Evolutionary conservation across 2,329 filamentous ascomycete genomes (phyloP).

Genomic region (Hymenoscyphus scutula): DNA sequence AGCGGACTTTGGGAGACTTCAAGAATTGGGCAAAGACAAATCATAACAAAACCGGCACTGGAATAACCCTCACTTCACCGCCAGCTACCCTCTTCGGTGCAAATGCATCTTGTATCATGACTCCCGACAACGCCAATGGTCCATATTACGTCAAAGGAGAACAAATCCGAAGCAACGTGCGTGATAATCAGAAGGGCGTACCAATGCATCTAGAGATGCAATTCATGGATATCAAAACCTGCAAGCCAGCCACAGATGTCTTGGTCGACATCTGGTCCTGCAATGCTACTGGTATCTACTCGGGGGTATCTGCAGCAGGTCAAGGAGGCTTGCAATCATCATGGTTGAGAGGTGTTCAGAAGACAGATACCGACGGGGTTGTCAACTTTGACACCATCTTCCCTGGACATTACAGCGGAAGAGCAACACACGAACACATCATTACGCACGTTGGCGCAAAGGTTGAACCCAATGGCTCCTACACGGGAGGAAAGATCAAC

Average conservation of each 20-base stretch:
- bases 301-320: constrained; percentile 13
- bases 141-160: constrained; percentile 55
- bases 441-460: constrained; percentile 11
- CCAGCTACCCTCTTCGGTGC: constrained; percentile 11
- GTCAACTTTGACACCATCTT: constrained; percentile 43
- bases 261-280: constrained; percentile 52
- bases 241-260: constrained; percentile 46
- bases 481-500: constrained; percentile 33
- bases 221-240: constrained; percentile 52
- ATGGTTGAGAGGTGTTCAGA: constrained; percentile 39
- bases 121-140: constrained; percentile 51
- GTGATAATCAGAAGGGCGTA: constrained; percentile 47
- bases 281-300: constrained; percentile 25
- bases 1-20: constrained; percentile 12
- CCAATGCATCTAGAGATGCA: constrained; percentile 50
- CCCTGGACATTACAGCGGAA: constrained; percentile 47
- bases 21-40: constrained; percentile 12
- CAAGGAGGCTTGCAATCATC: constrained; percentile 10
- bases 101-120: constrained; percentile 45
- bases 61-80: background rate
- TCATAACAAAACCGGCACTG: constrained; percentile 13
- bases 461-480: constrained; percentile 11
- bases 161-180: constrained; percentile 47
- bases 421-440: constrained; percentile 38
- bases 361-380: constrained; percentile 41